These are phyloP conservation scores for Aspergillus sp. DNA, from an alignment of 2,329 filamentous ascomycete genomes.

Conservation along the genomic window DNA sequence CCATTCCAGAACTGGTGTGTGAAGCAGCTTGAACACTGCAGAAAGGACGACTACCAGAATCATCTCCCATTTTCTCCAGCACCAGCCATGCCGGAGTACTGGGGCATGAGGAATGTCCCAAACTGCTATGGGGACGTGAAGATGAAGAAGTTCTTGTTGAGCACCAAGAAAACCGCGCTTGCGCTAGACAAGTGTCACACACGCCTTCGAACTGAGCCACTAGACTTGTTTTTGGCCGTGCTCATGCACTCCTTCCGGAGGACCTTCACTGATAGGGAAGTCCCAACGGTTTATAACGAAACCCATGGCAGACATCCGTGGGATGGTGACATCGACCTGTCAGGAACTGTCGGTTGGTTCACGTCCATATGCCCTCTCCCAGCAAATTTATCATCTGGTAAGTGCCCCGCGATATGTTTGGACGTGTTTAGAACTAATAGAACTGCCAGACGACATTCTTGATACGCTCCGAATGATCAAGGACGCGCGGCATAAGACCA, in stretches of 20 bases:
- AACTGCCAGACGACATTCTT: slow-evolving; percentile 20
- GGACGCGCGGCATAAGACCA: slow-evolving; percentile 36
- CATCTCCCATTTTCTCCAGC: slow-evolving; percentile 22
- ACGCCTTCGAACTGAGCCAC: slow-evolving; percentile 36
- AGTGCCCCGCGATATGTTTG: slow-evolving; percentile 21
- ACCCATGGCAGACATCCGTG: slow-evolving; percentile 51
- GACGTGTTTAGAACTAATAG: slow-evolving; percentile 14
- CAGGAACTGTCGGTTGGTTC: slow-evolving; percentile 52
- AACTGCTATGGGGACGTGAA: slow-evolving; percentile 39
- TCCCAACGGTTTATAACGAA: slow-evolving; percentile 51
- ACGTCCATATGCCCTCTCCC: slow-evolving; percentile 49
- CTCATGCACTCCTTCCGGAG: slow-evolving; percentile 44
- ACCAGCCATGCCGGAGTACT: slow-evolving; percentile 25
- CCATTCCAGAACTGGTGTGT: slow-evolving; percentile 42
- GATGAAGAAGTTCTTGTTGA: slow-evolving; percentile 35
- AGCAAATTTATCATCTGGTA: no score
- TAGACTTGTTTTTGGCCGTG: slow-evolving; percentile 39
- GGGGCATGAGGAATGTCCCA: slow-evolving; percentile 33
- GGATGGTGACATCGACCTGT: slow-evolving; percentile 43
- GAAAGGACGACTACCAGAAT: slow-evolving; percentile 15
- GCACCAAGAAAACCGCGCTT: slow-evolving; percentile 30
- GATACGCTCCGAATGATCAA: slow-evolving; percentile 39
- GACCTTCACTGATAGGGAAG: slow-evolving; percentile 43
- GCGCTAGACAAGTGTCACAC: slow-evolving; percentile 33
- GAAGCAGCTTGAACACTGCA: slow-evolving; percentile 32